A percentile compares a stretch with the other conserved stretches of the same genome.
These are phyloP conservation scores for Vaccinium myrtillus DNA, from an alignment of 148 eudicot genomes.

Conservation along the genomic window DNA sequence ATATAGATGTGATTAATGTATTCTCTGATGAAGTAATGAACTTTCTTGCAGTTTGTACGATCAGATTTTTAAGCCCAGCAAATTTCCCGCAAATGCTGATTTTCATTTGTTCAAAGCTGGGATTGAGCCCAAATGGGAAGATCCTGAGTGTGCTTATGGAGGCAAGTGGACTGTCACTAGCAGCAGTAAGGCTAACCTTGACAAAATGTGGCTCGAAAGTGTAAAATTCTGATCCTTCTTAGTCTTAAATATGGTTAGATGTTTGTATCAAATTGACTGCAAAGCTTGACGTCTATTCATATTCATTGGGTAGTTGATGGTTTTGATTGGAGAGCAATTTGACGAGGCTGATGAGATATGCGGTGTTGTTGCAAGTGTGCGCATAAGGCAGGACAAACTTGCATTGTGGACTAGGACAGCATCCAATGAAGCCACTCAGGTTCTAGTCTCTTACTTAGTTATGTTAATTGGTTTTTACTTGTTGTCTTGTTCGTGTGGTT, in stretches of 20 bases:
- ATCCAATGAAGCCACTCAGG: slow-evolving; percentile 92
- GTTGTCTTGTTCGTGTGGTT: background rate
- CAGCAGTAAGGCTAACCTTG: slow-evolving; percentile 61
- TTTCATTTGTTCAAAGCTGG: slow-evolving; percentile 91
- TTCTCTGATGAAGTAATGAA: slow-evolving; percentile 18
- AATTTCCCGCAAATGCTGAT: slow-evolving; percentile 67
- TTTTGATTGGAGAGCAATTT: slow-evolving; percentile 91
- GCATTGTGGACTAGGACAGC: slow-evolving; percentile 91
- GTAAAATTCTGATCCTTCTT: slow-evolving; percentile 36
- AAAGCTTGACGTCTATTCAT: background rate
- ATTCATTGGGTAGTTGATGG: slow-evolving; percentile 65
- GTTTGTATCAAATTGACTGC: slow-evolving; percentile 5
- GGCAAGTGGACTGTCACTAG: slow-evolving; percentile 88
- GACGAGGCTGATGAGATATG: slow-evolving; percentile 92
- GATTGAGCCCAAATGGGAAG: slow-evolving; percentile 99
- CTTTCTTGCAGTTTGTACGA: slow-evolving; percentile 78
- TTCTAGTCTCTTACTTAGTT: slow-evolving; percentile 25
- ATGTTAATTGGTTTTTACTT: background rate
- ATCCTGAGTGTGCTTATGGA: slow-evolving; percentile 95
- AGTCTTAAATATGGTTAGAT: background rate
- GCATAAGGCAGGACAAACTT: slow-evolving; percentile 74
- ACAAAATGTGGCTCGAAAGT: slow-evolving; percentile 93
- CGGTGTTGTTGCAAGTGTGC: slow-evolving; percentile 96
- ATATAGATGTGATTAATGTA: background rate
- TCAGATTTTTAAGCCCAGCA: slow-evolving; percentile 86